Evolutionary conservation across 345 rosid genomes (phyloP).

Genomic region (Sisymbrium altissimum): DNA sequence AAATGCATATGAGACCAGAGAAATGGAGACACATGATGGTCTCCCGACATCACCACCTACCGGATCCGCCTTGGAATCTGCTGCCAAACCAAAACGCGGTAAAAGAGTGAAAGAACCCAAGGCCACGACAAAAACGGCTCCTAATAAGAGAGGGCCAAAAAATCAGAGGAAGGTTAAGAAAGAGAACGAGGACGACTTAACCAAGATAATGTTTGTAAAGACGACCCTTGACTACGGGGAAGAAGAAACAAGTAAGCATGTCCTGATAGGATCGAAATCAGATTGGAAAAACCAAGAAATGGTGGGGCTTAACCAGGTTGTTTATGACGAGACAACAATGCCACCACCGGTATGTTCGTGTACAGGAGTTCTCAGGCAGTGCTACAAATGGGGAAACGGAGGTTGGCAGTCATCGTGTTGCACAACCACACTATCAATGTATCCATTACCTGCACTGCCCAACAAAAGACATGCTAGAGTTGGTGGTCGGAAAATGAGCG

Average conservation of each 20-base stretch:
- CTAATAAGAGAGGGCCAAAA: slow-evolving; percentile 65
- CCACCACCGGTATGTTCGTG: slow-evolving; percentile 93
- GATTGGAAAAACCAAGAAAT: slow-evolving; percentile 87
- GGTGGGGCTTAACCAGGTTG: slow-evolving; percentile 82
- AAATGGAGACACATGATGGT: slow-evolving; percentile 49
- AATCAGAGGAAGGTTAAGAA: slow-evolving; percentile 65
- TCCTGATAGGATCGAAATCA: slow-evolving; percentile 50
- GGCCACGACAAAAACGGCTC: slow-evolving; percentile 33
- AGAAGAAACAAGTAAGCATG: slow-evolving; percentile 46
- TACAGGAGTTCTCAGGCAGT: slow-evolving; percentile 81
- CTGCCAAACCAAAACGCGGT: slow-evolving; percentile 60
- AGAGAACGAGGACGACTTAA: slow-evolving; percentile 63
- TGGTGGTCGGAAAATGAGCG: slow-evolving; percentile 98
- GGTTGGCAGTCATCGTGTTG: slow-evolving; percentile 99
- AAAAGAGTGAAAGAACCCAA: slow-evolving; percentile 71
- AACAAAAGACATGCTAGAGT: slow-evolving; percentile 89
- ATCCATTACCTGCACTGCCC: slow-evolving; percentile 84
- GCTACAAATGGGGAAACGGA: slow-evolving; percentile 99
- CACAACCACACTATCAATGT: slow-evolving; percentile 82
- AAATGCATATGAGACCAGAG: slow-evolving; percentile 54
- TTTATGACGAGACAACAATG: slow-evolving; percentile 90
- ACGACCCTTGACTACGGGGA: slow-evolving; percentile 53
- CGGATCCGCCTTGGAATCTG: slow-evolving; percentile 42
- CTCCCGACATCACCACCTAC: slow-evolving; percentile 50
- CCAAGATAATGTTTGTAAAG: slow-evolving; percentile 61